Evolutionary conservation across 2,329 filamentous ascomycete genomes (phyloP).

Genomic region (Triangularia verruculosa): DNA sequence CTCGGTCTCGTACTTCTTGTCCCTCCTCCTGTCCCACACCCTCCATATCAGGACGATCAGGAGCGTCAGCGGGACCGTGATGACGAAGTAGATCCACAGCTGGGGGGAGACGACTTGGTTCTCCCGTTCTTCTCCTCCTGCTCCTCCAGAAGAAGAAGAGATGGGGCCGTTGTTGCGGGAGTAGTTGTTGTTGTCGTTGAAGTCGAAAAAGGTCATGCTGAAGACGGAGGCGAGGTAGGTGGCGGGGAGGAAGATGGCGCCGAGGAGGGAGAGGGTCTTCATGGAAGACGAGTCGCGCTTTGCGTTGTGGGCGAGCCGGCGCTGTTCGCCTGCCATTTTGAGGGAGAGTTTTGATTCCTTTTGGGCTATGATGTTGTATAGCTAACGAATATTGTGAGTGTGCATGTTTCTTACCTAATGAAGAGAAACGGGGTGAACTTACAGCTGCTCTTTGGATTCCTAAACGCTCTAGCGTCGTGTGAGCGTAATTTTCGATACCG

Average conservation of each 20-base stretch:
- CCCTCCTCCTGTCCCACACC: constrained; percentile 50
- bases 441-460: constrained; percentile 58
- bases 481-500: constrained; percentile 61
- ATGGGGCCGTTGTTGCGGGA: constrained; percentile 5
- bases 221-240: constrained; percentile 63
- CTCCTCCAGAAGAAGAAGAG: no score
- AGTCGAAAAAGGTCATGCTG: constrained; percentile 66
- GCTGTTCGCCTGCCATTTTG: constrained; percentile 59
- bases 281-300: constrained; percentile 62
- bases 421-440: not conserved
- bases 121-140: constrained; percentile 18
- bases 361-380: constrained; percentile 66
- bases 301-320: constrained; percentile 56
- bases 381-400: no score
- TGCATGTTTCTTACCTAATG: no score
- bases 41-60: constrained; percentile 55
- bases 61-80: constrained; percentile 57
- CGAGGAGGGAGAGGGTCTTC: constrained; percentile 63
- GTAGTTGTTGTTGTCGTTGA: constrained; percentile 43
- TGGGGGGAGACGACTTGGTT: constrained; percentile 46
- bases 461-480: constrained; percentile 58
- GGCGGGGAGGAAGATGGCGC: constrained; percentile 61
- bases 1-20: constrained; percentile 47
- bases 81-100: constrained; percentile 63
- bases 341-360: constrained; percentile 63